Base-by-base conservation (phyloP, 805 yeast genomes). In the Kodamaea leandrae region DNA sequence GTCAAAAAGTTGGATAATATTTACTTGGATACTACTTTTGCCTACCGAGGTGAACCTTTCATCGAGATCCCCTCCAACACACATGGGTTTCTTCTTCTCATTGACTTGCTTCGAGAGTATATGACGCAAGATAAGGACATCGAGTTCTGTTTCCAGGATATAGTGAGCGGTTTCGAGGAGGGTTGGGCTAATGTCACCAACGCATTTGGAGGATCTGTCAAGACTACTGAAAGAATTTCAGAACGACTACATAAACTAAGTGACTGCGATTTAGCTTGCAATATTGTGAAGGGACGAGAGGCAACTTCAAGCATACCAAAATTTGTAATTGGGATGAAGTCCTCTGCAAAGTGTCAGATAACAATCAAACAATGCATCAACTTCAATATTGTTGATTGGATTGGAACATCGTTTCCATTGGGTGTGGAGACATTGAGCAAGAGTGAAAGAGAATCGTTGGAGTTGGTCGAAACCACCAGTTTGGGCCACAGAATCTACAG, bases 1-100 rank as follows among this genome's bases (percentile, higher is more conserved):
- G 32, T 55, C 2, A 61, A 55, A 37, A 41, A 44, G 1, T 52
- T 76, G 8, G 73, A 74, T 37, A 67, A 67, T 36, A 55, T 80
- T 6, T 80, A 80, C 46, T 54, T 78, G 18, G 85, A 80, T 50
- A 71, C 81, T 2, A 76, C 82, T 0, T 78, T 74, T 53, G 68
- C 68, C 1, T 63, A 68, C 46, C 57, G 82, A 37, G 68, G 66
- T 0, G 75, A 74, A 40, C 82, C 80, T 0, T 73, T 57, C 44
- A 67, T 76, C 10, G 68, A 65, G 17, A 71, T 76, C 39, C 60
- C 57, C 4, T 57, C 64, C 1, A 75, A 77, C 49, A 49, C 51
- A 32, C 64, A 55, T 3, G 82, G 82, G 0, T 56, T 76, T 1
- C 44, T 53, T 5, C 43, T 59, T 0, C 57, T 69, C 4, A 49